Base-by-base conservation (phyloP, 1,284 basidiomycete genomes). In the Microbotryum saponariae region DNA sequence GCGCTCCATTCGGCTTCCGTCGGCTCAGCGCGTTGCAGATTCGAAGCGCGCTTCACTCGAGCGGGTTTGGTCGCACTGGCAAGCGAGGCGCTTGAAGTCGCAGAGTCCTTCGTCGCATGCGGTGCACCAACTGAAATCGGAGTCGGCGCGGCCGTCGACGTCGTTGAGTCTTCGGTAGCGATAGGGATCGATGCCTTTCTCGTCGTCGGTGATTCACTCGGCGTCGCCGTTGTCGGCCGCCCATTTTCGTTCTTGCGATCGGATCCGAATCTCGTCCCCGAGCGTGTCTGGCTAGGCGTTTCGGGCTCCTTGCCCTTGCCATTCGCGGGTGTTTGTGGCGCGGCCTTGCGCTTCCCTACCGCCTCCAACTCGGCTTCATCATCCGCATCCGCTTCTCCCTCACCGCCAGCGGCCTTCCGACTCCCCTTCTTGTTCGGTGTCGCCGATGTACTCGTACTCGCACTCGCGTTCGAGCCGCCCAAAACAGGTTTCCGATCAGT, bases 381-480 rank as follows among this genome's bases (percentile, higher is more conserved):
- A 68, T 76, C 71, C n/a, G 76, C 73, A 23, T 77, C 77, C 59
- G 73, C 71, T 73, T 70, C 49, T 78, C 78, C 62, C 71, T 73
- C 56, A 54, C 59, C 61, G 48, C 46, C 31, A 50, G 29, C 20
- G 23, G 44, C 10, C 6, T 49, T 10, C 6, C 37, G 53, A 27
- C 56, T 65, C 58, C 62, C 57, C 57, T 66, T 62, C 21, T 85
- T 44, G 8, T 46, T 83, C 67, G 47, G 45, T 20, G 8, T 21
- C 58, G 6, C 20, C 49, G 44, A 51, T 54, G 18, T 42, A 42
- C 10, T 33, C 3, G 31, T 31, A 51, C n/a, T n/a, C 45, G 37
- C 44, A 25, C 18, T 37, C 53, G 42, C 53, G 37, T 56, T 57
- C 20, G 47, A 49, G 25, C 46, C 33, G 6, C 51, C 27, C 9